Conservation (phyloP, 352 stramenopile species). For the Pythium brassicae region DNA sequence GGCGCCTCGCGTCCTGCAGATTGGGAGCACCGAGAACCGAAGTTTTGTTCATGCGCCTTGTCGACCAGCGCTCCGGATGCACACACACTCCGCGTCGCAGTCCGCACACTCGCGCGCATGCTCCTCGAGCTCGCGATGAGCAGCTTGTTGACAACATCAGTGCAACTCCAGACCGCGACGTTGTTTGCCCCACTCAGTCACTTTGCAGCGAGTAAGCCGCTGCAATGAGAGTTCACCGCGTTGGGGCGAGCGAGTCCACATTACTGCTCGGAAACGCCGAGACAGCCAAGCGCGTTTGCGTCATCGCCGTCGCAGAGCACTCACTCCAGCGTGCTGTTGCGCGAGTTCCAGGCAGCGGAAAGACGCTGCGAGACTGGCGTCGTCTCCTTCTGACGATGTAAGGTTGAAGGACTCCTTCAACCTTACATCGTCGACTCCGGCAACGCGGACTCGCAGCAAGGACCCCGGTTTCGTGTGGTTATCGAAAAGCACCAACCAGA, state of each 20-base stretch:
- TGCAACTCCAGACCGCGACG: not conserved
- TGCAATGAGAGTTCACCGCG: no score
- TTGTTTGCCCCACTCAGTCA: no score
- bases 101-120: slow-evolving; percentile 40
- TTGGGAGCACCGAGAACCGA: no score
- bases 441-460: no score
- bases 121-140: slow-evolving; percentile 43
- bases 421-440: not conserved
- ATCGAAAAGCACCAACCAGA: no score
- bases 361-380: slow-evolving; percentile 9
- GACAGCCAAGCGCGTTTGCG: slow-evolving; percentile 29
- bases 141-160: no score
- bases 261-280: no score
- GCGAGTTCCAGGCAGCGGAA: slow-evolving; percentile 23
- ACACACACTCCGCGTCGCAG: slow-evolving; percentile 26
- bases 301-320: slow-evolving; percentile 15
- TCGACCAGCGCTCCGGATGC: slow-evolving; percentile 22
- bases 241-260: no score
- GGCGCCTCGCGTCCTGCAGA: no score
- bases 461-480: no score
- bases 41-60: slow-evolving; percentile 36
- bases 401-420: no score
- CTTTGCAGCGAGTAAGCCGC: no score
- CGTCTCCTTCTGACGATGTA: slow-evolving; percentile 14
- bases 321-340: slow-evolving; percentile 14